Evolutionary conservation across 140 eudicot species (phyloP).

Genomic region (Senecio squalidus): DNA sequence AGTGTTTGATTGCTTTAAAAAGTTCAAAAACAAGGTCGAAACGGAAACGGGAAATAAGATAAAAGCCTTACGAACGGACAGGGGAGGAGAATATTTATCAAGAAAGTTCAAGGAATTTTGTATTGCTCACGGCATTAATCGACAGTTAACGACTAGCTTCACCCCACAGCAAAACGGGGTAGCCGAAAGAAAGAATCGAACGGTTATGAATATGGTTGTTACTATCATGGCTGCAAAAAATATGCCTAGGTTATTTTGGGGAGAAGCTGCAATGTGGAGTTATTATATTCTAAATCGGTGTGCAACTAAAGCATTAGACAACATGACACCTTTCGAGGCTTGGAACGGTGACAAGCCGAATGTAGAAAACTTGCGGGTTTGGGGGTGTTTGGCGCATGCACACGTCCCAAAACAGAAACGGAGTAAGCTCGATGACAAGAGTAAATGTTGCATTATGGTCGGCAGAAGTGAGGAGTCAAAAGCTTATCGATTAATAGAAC

Average conservation of each 20-base stretch:
- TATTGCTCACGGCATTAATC: neutral
- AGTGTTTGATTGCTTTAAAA: neutral
- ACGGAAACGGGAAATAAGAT: neutral
- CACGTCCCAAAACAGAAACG: neutral
- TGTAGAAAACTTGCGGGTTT: neutral
- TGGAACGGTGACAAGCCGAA: neutral
- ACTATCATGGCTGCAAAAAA: neutral
- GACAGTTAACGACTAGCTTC: neutral
- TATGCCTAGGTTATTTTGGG: neutral
- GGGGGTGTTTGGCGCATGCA: neutral
- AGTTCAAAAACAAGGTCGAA: neutral
- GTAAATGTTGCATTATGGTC: neutral
- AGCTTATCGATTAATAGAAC: neutral
- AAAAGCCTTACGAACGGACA: neutral
- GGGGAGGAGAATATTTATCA: neutral
- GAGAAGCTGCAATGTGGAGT: neutral
- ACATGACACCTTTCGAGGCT: neutral
- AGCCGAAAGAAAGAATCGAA: too few relatives aligned
- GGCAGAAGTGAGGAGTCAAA: neutral
- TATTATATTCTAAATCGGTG: neutral
- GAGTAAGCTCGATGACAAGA: neutral
- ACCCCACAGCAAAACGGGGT: neutral
- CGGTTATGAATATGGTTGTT: slow-evolving; percentile 6
- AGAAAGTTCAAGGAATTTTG: neutral
- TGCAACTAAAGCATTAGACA: neutral